Percentiles rank a stretch among this genome's conserved stretches.
phyloP scores from a whole-genome alignment of 2,329 filamentous ascomycete species.

The Phyllosticta paracitricarpa region DNA sequence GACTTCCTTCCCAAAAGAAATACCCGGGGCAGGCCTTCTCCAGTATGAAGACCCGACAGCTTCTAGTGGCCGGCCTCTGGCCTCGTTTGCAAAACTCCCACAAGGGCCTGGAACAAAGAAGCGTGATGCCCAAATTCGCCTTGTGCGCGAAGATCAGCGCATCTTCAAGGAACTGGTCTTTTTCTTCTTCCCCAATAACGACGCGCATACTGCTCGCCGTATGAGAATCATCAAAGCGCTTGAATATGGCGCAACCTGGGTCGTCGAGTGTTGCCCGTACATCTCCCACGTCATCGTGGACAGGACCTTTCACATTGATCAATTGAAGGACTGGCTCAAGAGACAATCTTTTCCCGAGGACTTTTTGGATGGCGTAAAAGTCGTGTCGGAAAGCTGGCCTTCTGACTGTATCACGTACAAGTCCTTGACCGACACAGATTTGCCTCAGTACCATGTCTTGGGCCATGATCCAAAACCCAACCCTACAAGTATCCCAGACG shows the following conservation, averaged over 20 bases:
- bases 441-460: conserved; percentile 49
- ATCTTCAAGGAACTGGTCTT: conserved; percentile 18
- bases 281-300: conserved; percentile 72
- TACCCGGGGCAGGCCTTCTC: neutral
- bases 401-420: conserved; percentile 34
- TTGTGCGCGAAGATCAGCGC: conserved; percentile 23
- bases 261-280: conserved; percentile 41
- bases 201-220: conserved; percentile 56
- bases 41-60: neutral
- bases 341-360: conserved; percentile 38
- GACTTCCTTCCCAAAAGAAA: neutral
- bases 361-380: conserved; percentile 22
- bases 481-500: neutral
- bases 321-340: conserved; percentile 51
- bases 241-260: conserved; percentile 67
- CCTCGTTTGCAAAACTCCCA: conserved; percentile 14
- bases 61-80: neutral
- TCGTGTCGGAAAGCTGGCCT: conserved; percentile 41
- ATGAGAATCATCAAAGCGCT: conserved; percentile 58
- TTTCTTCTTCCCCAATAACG: conserved; percentile 68
- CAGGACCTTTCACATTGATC: conserved; percentile 51
- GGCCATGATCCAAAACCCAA: conserved; percentile 33
- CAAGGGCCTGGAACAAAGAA: conserved; percentile 22
- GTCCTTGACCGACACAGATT: conserved; percentile 40
- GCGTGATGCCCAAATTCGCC: conserved; percentile 21